Percentiles rank a stretch among this genome's conserved stretches.
These are phyloP conservation scores for Halophytophthora batemanensis DNA, from an alignment of 352 stramenopile genomes.

Conservation along the genomic window DNA sequence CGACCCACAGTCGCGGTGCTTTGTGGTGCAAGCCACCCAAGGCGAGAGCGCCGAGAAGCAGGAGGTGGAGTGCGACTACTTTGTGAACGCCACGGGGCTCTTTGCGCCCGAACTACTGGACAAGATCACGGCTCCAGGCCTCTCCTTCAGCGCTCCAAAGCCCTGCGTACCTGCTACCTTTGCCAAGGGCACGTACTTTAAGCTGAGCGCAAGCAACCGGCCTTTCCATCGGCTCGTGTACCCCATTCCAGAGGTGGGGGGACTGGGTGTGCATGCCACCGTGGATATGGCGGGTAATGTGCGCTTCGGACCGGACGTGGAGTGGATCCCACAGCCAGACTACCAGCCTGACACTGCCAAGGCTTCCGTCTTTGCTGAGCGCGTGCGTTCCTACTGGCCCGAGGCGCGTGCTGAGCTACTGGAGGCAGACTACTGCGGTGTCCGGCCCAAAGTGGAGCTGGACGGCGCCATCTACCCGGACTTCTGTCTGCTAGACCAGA, in stretches of 20 bases:
- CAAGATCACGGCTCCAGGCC: slow-evolving; percentile 19
- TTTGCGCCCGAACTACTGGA: slow-evolving; percentile 49
- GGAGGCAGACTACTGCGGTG: slow-evolving; percentile 93
- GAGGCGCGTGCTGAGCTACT: slow-evolving; percentile 72
- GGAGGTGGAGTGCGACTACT: slow-evolving; percentile 85
- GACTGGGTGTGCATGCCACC: slow-evolving; percentile 96
- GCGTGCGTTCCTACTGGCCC: slow-evolving; percentile 94
- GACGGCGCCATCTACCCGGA: slow-evolving; percentile 64
- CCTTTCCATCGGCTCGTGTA: slow-evolving; percentile 93
- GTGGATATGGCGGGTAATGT: slow-evolving; percentile 91
- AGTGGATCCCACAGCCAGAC: slow-evolving; percentile 91
- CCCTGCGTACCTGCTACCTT: slow-evolving; percentile 67
- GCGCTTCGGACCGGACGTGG: slow-evolving; percentile 96
- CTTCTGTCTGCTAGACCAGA: slow-evolving; percentile 87
- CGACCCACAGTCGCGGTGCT: slow-evolving; percentile 23
- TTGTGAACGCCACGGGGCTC: slow-evolving; percentile 93
- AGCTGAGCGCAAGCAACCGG: slow-evolving; percentile 40
- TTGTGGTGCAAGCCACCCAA: slow-evolving; percentile 38
- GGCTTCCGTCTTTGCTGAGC: slow-evolving; percentile 50
- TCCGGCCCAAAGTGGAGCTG: slow-evolving; percentile 92
- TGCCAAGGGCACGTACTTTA: slow-evolving; percentile 97
- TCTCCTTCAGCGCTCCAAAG: not conserved
- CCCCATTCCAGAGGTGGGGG: slow-evolving; percentile 92
- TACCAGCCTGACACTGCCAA: slow-evolving; percentile 76
- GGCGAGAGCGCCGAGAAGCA: slow-evolving; percentile 31